A percentile compares a stretch with the other conserved stretches of the same genome.
Conservation (phyloP, 2,329 filamentous ascomycete species). For the Penicillium sp. region DNA sequence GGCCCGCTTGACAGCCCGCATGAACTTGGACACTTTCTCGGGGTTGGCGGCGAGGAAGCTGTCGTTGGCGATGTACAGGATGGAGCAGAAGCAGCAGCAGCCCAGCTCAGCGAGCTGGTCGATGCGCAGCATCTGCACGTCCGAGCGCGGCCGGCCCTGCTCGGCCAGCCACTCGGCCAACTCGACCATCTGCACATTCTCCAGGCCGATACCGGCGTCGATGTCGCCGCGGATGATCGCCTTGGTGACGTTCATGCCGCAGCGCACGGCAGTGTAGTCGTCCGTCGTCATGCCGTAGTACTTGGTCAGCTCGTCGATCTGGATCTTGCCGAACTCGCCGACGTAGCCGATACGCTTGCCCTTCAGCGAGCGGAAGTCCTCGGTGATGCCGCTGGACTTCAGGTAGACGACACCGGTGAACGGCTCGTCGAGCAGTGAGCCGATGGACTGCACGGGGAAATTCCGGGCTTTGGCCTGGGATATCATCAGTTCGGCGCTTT, state of each 20-base stretch:
- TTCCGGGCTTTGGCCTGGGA: constrained; percentile 67
- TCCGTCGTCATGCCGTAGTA: constrained; percentile 71
- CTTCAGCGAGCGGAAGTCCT: constrained; percentile 70
- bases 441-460: constrained; percentile 70
- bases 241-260: constrained; percentile 77
- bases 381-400: constrained; percentile 69
- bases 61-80: constrained; percentile 78
- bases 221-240: constrained; percentile 71
- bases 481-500: constrained; percentile 7
- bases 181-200: constrained; percentile 82
- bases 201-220: constrained; percentile 72
- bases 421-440: constrained; percentile 73
- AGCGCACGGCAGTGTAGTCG: constrained; percentile 74
- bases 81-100: constrained; percentile 81
- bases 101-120: constrained; percentile 75
- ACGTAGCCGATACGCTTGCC: constrained; percentile 77
- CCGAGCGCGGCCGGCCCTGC: constrained; percentile 61
- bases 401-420: constrained; percentile 78
- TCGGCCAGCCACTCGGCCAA: constrained; percentile 69
- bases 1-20: constrained; percentile 69
- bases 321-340: constrained; percentile 77
- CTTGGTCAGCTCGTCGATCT: constrained; percentile 75
- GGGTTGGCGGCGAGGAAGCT: constrained; percentile 64
- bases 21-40: constrained; percentile 64
- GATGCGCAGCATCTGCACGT: constrained; percentile 78